Percentiles rank a stretch among this genome's conserved stretches.
Evolutionary conservation across 1,284 basidiomycete genomes (phyloP).

Genomic region (Malassezia restricta): DNA sequence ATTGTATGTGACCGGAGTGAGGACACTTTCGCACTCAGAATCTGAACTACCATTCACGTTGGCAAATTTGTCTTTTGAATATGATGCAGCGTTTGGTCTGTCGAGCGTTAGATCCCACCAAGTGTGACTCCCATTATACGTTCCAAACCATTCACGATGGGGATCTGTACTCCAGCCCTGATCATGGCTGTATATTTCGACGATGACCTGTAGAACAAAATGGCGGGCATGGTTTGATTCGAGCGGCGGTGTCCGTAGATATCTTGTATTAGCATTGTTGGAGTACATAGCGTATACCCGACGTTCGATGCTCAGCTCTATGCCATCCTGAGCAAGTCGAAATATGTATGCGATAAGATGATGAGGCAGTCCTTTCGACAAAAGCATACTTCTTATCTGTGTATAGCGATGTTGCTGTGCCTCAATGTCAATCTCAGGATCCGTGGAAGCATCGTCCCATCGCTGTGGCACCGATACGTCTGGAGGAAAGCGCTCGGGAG

Average conservation of each 20-base stretch:
- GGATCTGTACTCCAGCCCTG: slow-evolving; percentile 16
- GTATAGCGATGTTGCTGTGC: neutral
- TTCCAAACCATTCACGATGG: slow-evolving; percentile 10
- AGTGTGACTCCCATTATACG: slow-evolving; percentile 14
- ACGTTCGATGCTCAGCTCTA: slow-evolving; percentile 1
- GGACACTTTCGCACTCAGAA: neutral
- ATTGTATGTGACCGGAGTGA: neutral
- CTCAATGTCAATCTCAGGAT: neutral
- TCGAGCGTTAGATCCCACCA: slow-evolving; percentile 16
- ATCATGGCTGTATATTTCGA: slow-evolving; percentile 15
- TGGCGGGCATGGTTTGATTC: neutral
- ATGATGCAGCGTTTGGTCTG: neutral
- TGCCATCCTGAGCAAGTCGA: neutral
- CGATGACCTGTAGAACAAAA: neutral
- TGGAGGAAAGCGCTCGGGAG: too few relatives aligned
- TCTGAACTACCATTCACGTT: neutral
- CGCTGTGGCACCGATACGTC: too few relatives aligned
- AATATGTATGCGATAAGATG: slow-evolving; percentile 3
- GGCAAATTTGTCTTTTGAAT: neutral
- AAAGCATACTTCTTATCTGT: neutral
- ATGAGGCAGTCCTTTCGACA: slow-evolving; percentile 1
- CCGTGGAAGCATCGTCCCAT: too few relatives aligned
- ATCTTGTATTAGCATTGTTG: slow-evolving; percentile 6
- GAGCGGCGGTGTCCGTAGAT: slow-evolving; percentile 7
- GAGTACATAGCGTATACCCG: neutral